Conservation (phyloP, 1,284 basidiomycete genomes). For the Marasmius tenuissimus region DNA sequence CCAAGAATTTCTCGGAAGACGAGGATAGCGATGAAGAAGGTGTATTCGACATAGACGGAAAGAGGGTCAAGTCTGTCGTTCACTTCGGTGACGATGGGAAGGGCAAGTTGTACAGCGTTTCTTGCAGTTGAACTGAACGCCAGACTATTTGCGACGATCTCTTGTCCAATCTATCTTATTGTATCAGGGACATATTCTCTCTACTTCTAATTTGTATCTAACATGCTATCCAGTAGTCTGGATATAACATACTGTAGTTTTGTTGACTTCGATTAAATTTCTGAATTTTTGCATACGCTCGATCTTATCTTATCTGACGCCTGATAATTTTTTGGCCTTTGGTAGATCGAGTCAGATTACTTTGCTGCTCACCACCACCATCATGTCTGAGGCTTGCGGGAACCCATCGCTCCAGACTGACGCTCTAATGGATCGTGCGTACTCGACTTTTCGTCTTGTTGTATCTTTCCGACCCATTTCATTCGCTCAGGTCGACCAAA, state of each 20-base stretch:
- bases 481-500: conserved; percentile 51
- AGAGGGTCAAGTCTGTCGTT: conserved; percentile 18
- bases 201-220: too few relatives aligned
- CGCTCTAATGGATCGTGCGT: conserved; percentile 64
- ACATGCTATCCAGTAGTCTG: too few relatives aligned
- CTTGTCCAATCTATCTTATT: not conserved
- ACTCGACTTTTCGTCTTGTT: not conserved
- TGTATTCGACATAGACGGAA: conserved; percentile 15
- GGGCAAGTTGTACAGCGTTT: conserved; percentile 32
- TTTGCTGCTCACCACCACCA: not conserved
- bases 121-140: conserved; percentile 19
- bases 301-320: conserved; percentile 4
- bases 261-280: too few relatives aligned
- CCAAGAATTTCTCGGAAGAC: conserved; percentile 14
- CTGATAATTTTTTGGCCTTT: not conserved
- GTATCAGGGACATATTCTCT: not conserved
- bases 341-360: not conserved
- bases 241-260: too few relatives aligned
- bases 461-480: not conserved
- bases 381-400: conserved; percentile 46
- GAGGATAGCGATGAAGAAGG: conserved; percentile 27
- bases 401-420: conserved; percentile 58
- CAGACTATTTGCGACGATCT: too few relatives aligned
- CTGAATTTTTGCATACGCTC: not conserved
- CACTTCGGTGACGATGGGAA: conserved; percentile 28